Base-by-base conservation (phyloP, 768 basidiomycete genomes). In the Trametes meyenii region DNA sequence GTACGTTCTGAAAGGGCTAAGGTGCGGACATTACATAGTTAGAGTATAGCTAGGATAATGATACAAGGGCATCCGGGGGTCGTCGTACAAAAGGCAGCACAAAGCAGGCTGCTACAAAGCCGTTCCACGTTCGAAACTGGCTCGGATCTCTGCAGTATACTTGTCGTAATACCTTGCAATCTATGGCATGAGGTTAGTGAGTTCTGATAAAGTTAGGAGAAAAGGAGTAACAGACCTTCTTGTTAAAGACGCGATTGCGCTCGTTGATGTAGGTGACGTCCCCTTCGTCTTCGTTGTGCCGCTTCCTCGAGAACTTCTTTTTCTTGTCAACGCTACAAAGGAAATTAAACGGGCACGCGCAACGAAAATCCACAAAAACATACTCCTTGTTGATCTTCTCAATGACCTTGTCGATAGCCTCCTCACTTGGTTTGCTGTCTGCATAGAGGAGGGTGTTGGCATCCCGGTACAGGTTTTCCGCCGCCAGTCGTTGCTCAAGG, bases 191-290 rank as follows among this genome's bases (percentile, higher is more conserved):
- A 42, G 43, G 42, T 24, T 23, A n/a, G 5, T 21, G 19, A 36
- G 21, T 6, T 38, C 19, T 17, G 21, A 52, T 6, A 17, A 2
- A 13, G 4, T 5, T 14, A 23, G 23, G 2, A 16, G 24, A 23
- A 6, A 11, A 2, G 14, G 21, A 35, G 2, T 11, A 12, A 65
- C 74, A 17, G 26, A 88, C 92, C 89, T 96, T 97, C 78, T 94
- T 95, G 85, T 98, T 97, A 83, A 97, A 98, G 49, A 97, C 94
- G 64, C 94, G 85, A 75, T 98, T 96, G 75, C 90, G 89, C 75
- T 98, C 94, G 81, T 99, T 99, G 84, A 99, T 99, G 73, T 98
- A 99, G 5, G 95, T 98, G 74, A 99, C 92, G 67, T 98, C 96
- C 55, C 92, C 95, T 62, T 96, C 90, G 53, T 92, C 92, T 69